Percentiles rank a stretch among this genome's conserved stretches.
These are phyloP conservation scores for Eucalyptus tenuipes DNA, from an alignment of 345 rosid genomes.

Conservation along the genomic window DNA sequence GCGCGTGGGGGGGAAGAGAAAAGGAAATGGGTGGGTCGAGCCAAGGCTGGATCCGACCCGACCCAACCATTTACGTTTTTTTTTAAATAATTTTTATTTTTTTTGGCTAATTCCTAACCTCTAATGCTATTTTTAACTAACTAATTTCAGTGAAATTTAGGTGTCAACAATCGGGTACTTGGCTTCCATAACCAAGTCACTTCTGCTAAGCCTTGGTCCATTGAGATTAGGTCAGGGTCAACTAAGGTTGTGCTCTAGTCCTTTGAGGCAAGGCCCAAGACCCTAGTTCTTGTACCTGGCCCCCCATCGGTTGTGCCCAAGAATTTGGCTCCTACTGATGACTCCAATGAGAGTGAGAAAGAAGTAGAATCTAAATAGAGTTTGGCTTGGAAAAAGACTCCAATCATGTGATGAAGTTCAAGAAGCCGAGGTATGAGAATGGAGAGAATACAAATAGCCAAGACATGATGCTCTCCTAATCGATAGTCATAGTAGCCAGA, in stretches of 20 bases:
- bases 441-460: too few relatives aligned
- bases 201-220: neutral
- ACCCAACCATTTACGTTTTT: too few relatives aligned
- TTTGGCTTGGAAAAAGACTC: slow-evolving; percentile 70
- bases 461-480: slow-evolving; percentile 66
- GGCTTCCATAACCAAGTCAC: neutral
- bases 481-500: slow-evolving; percentile 69
- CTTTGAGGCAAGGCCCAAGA: neutral
- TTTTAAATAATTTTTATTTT: too few relatives aligned
- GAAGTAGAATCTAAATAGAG: slow-evolving; percentile 89
- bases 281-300: neutral
- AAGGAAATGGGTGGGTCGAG: too few relatives aligned
- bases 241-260: neutral
- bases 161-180: neutral
- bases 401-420: slow-evolving; percentile 76
- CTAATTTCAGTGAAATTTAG: too few relatives aligned
- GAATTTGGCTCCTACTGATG: slow-evolving; percentile 13
- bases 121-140: too few relatives aligned
- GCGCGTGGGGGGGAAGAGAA: too few relatives aligned
- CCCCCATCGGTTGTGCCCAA: neutral
- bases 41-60: too few relatives aligned
- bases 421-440: slow-evolving; percentile 58
- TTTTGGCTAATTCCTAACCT: too few relatives aligned
- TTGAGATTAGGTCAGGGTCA: rapidly evolving
- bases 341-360: slow-evolving; percentile 77